Evolutionary conservation across 495 filamentous ascomycete genomes (phyloP), one percentile per base, ranked within the genome.

Genomic region (Podospora pseudoanserina): DNA sequence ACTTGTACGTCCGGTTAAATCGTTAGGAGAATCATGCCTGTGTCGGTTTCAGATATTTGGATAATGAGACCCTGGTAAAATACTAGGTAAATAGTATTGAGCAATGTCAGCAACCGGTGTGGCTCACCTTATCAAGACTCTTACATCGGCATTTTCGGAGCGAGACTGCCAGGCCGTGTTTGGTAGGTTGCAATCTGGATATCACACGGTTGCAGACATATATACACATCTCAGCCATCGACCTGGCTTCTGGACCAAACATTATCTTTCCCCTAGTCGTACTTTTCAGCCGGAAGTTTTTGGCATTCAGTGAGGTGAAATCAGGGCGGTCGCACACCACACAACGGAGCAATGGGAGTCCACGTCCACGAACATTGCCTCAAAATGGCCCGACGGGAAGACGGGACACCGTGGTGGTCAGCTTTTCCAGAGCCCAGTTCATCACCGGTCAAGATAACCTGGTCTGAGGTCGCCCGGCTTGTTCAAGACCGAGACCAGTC

Each of bases 321-420:
- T 4, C 30, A 7, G 7, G 39, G 13, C 9, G 13, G 6, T 49
- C 2, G 39, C 7, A 49, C 7, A 16, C 39, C 39, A 49, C 2
- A 49, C 18, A 59, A 59, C 7, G 7, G 18, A 59, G 9, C 2
- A 57, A 65, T n/a, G 63, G 32, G 18, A 39, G 5, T 58, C 18
- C 55, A 66, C 64, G 70, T 68, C 3, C 71, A 75, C 49, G 66
- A 73, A n/a, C 67, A 75, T 20, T 77, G 75, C 75, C 68, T 72
- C 7, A 70, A 74, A 44, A 75, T 75, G 71, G 73, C 75, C 13
- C 67, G 59, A 4, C 68, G 72, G 7, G 70, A 72, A 5, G 73
- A 75, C 65, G 71, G 75, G 23, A 68, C 75, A 1, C 83, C 81
- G 11, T 85, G 83, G 83, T 81, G 80, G 66, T 76, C 81, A 32